phyloP scores from a whole-genome alignment of 2,329 filamentous ascomycete species.

The Pyricularia grisea region DNA sequence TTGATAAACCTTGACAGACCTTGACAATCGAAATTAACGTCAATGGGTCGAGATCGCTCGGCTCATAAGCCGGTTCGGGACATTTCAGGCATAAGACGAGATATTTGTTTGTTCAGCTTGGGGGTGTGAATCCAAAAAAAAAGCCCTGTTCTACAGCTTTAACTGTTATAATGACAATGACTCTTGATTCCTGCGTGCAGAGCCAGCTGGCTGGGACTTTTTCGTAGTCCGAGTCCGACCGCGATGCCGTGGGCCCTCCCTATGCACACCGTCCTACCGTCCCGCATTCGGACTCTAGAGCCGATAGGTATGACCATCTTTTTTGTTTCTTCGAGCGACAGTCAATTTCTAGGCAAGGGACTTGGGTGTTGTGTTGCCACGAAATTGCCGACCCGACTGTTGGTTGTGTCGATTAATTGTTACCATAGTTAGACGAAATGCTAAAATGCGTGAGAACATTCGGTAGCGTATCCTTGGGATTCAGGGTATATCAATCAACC shows the following conservation, averaged over 20 bases:
- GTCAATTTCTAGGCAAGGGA: not conserved
- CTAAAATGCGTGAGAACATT: not conserved
- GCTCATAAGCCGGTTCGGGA: not conserved
- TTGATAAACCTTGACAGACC: too few species aligned
- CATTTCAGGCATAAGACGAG: not conserved
- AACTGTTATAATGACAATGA: not conserved
- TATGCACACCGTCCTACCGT: not conserved
- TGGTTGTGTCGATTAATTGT: not conserved
- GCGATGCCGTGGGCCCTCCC: too few species aligned
- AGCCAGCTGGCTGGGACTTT: too few species aligned
- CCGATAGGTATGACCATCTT: not conserved
- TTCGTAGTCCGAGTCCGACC: too few species aligned
- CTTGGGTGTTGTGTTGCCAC: not conserved
- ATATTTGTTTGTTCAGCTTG: not conserved
- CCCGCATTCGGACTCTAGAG: not conserved
- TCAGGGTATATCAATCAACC: not conserved
- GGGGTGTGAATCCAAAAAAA: not conserved
- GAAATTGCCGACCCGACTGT: not conserved
- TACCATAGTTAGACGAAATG: not conserved
- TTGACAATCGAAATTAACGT: not conserved
- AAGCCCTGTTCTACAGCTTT: not conserved
- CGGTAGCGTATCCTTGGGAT: not conserved
- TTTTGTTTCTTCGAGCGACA: not conserved
- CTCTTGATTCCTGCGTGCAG: not conserved
- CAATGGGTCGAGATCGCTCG: not conserved